Evolutionary conservation across 2,329 filamentous ascomycete genomes (phyloP).

Genomic region (Trichophyton rubrum): DNA sequence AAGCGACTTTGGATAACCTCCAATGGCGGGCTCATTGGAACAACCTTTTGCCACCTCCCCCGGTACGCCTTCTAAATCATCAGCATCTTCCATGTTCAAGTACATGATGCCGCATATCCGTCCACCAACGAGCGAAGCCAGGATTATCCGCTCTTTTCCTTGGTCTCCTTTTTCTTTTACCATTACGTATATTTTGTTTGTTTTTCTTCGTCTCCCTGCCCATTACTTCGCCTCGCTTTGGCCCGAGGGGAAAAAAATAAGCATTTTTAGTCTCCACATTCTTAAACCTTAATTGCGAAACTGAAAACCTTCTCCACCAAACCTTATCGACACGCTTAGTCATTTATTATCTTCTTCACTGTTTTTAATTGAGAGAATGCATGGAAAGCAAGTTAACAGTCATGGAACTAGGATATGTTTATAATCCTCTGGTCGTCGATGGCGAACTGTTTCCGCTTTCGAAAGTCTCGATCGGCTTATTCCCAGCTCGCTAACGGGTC

Average conservation of each 20-base stretch:
- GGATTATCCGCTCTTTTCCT: background rate
- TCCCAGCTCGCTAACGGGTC: constrained; percentile 20
- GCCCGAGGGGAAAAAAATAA: constrained; percentile 1
- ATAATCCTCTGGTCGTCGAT: constrained; percentile 33
- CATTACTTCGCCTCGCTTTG: background rate
- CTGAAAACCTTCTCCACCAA: background rate
- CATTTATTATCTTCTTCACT: background rate
- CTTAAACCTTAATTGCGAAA: constrained; percentile 2
- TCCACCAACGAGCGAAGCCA: background rate
- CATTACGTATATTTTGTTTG: background rate
- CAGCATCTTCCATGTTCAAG: background rate
- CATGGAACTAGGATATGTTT: constrained; percentile 31
- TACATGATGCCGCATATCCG: background rate
- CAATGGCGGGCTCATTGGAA: background rate
- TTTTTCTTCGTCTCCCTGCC: background rate
- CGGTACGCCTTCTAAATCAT: background rate
- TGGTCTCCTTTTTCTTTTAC: background rate
- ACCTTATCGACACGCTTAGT: background rate
- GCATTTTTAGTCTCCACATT: background rate
- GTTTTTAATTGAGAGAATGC: background rate
- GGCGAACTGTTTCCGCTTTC: constrained; percentile 27
- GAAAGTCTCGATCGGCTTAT: constrained; percentile 23
- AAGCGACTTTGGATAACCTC: background rate
- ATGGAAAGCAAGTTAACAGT: background rate
- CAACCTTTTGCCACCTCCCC: background rate